phyloP scores from a whole-genome alignment of 352 stramenopile genomes.

The Aphanomyces cochlioides region DNA sequence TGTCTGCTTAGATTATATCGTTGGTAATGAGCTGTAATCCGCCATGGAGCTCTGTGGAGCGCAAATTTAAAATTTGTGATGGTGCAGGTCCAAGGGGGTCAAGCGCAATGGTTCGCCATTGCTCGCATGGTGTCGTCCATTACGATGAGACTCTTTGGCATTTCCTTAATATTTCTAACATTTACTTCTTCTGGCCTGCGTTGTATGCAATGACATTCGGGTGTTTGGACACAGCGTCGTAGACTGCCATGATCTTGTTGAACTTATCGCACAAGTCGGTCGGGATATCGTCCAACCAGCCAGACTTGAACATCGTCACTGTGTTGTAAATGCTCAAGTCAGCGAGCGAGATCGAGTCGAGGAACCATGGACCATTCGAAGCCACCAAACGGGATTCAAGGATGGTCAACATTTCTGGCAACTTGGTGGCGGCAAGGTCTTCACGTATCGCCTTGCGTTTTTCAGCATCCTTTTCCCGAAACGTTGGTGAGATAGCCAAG shows the following conservation, averaged over 20 bases:
- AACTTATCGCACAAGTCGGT: constrained; percentile 2
- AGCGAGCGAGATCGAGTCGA: constrained; percentile 5
- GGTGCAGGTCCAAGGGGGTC: too few relatives aligned
- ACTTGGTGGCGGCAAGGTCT: constrained; percentile 35
- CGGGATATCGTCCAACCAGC: constrained; percentile 23
- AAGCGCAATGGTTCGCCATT: too few relatives aligned
- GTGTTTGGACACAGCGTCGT: neutral
- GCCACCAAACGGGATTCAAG: constrained; percentile 41
- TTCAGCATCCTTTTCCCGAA: constrained; percentile 35
- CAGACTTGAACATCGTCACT: constrained; percentile 6
- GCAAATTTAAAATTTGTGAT: too few relatives aligned
- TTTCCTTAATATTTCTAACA: neutral
- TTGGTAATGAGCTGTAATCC: too few relatives aligned
- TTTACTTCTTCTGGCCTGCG: neutral
- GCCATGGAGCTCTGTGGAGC: too few relatives aligned
- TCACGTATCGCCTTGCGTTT: constrained; percentile 36
- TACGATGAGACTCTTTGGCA: too few relatives aligned
- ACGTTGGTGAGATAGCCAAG: neutral
- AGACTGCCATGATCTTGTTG: neutral
- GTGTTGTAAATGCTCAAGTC: constrained; percentile 14
- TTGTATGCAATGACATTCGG: constrained; percentile 3
- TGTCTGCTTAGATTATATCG: too few relatives aligned
- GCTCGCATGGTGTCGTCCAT: too few relatives aligned
- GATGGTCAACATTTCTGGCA: constrained; percentile 41
- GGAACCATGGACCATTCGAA: constrained; percentile 7